Evolutionary conservation across 129 eudicot species (phyloP).

Genomic region (Centella asiatica): DNA sequence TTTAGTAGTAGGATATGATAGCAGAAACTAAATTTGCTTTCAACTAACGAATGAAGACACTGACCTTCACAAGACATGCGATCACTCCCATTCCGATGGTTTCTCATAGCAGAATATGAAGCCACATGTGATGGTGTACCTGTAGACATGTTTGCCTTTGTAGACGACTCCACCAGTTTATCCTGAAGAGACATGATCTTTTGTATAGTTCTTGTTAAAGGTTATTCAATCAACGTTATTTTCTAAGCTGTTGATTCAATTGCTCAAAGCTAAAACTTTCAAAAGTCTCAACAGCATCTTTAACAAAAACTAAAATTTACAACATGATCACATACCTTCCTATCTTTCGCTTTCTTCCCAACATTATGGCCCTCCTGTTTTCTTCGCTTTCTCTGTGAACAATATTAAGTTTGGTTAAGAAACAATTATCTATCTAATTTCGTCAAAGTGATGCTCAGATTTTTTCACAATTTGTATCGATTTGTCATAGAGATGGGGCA

Average conservation of each 20-base stretch:
- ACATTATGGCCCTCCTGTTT: slow-evolving; percentile 55
- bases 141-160: slow-evolving; percentile 46
- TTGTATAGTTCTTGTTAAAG: slow-evolving; percentile 11
- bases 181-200: slow-evolving; percentile 44
- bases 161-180: slow-evolving; percentile 42
- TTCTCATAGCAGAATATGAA: slow-evolving; percentile 44
- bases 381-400: slow-evolving; percentile 83
- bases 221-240: slow-evolving; percentile 2
- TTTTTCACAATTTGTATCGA: too few relatives aligned
- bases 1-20: not conserved
- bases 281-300: too few relatives aligned
- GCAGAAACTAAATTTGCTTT: not conserved
- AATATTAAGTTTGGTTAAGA: not conserved
- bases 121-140: slow-evolving; percentile 39
- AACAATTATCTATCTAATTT: too few relatives aligned
- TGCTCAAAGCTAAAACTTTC: too few relatives aligned
- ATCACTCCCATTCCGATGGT: slow-evolving; percentile 40
- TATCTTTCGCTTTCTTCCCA: slow-evolving; percentile 61
- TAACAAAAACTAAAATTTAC: too few relatives aligned
- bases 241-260: not conserved
- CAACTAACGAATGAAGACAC: slow-evolving; percentile 3
- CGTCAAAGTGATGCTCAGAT: too few relatives aligned
- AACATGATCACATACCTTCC: slow-evolving; percentile 77
- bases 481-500: too few relatives aligned
- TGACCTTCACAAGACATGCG: slow-evolving; percentile 49